Evolutionary conservation across 768 basidiomycete species (phyloP), one percentile per base, ranked within the genome.

Genomic region (Serendipita sp.): DNA sequence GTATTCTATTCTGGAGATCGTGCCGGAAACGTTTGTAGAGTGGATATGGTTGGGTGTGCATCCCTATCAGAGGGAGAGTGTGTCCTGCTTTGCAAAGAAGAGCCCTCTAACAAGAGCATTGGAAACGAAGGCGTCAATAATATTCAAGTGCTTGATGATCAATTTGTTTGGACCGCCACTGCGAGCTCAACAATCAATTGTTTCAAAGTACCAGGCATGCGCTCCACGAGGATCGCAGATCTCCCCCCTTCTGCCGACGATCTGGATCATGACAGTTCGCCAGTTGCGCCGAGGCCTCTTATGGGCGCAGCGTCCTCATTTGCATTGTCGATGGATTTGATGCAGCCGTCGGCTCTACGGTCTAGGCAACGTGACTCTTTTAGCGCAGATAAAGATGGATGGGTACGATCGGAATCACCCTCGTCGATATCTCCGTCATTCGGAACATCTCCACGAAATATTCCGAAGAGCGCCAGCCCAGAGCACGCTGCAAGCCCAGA

Each of bases 1-100:
- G 78, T 83, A 1, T 99, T 99, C 75, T 97, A 95, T 74, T 96
- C 94, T 0, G 96, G 95, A 9, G 95, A 97, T 68, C 81, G 88
- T 30, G 82, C 87, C 2, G 96, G 95, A n/a, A 76, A 85, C 63
- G 83, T 98, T 4, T 91, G 90, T 71, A 84, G 84, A 66, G 85
- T 93, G n/a, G 96, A 99, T 67, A 82, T 95, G 2, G 90, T 93
- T 67, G 83, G 81, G 42, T 86, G 83, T 64, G 73, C 78, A 14
- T 88, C 93, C 62, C 78, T 95, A 28, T 82, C 86, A 1, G 91
- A 96, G 50, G 96, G 90, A 31, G 88, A 92, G 71, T 98, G 95
- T 69, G 75, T 89, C 42, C 76, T 95, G 13, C 75, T 99, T 30
- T 90, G 88, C 64, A 68, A 71, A 3, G 73, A 75, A 65, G 69